These are phyloP conservation scores for Xylaria curta DNA, from an alignment of 495 filamentous ascomycete genomes.

Conservation along the genomic window DNA sequence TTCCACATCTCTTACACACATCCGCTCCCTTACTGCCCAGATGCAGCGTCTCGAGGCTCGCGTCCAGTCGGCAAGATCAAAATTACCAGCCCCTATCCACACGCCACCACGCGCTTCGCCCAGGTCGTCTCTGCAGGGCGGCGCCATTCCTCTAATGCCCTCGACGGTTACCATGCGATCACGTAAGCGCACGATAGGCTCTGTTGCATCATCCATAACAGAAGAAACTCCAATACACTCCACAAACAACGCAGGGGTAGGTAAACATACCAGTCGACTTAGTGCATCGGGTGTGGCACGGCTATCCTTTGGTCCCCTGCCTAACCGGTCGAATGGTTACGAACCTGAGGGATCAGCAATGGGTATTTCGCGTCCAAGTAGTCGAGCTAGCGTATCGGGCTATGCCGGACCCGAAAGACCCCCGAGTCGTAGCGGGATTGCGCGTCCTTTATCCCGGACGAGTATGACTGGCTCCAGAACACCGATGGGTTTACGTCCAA, in stretches of 20 bases:
- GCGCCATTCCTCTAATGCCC: conserved; percentile 64
- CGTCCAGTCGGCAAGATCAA: conserved; percentile 91
- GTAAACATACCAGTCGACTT: conserved; percentile 58
- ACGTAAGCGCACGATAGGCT: conserved; percentile 70
- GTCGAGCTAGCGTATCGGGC: conserved; percentile 63
- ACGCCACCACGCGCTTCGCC: conserved; percentile 86
- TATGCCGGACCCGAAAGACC: conserved; percentile 59
- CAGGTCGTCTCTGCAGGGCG: conserved; percentile 60
- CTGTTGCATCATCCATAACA: conserved; percentile 60
- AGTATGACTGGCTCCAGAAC: conserved; percentile 67
- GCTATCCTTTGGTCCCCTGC: conserved; percentile 60
- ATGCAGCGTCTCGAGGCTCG: conserved; percentile 95
- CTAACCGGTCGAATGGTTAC: conserved; percentile 45
- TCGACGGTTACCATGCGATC: conserved; percentile 78
- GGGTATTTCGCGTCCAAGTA: conserved; percentile 63
- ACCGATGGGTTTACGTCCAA: conserved; percentile 62
- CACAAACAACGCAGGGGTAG: conserved; percentile 40
- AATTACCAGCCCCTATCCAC: conserved; percentile 78
- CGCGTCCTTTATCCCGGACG: conserved; percentile 68
- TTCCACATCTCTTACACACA: conserved; percentile 89
- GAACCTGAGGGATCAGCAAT: conserved; percentile 46
- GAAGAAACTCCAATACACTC: conserved; percentile 45
- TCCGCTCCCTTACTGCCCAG: conserved; percentile 89
- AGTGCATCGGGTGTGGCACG: conserved; percentile 61
- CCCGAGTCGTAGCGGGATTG: conserved; percentile 55